A percentile compares a stretch with the other conserved stretches of the same genome.
Conservation (phyloP, 805 yeast genomes). For the Cyberlindnera meyerae region DNA sequence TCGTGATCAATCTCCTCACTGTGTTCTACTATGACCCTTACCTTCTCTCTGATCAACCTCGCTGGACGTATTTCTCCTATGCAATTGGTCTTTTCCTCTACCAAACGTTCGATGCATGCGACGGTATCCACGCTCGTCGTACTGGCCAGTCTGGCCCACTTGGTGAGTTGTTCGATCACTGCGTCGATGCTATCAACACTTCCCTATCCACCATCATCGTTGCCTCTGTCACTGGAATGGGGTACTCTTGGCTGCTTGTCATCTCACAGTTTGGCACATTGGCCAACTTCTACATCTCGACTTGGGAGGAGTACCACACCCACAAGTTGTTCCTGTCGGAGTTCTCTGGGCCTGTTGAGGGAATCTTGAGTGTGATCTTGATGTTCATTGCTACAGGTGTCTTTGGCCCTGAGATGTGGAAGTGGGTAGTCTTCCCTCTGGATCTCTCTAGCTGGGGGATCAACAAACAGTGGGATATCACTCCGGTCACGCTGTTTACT, state of each 20-base stretch:
- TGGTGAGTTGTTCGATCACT: slow-evolving; percentile 93
- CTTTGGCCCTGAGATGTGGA: slow-evolving; percentile 70
- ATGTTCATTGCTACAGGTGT: slow-evolving; percentile 60
- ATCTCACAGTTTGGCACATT: slow-evolving; percentile 68
- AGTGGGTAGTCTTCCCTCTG: slow-evolving; percentile 35
- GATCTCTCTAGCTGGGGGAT: slow-evolving; percentile 16
- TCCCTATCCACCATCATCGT: slow-evolving; percentile 72
- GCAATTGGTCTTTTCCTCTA: slow-evolving; percentile 83
- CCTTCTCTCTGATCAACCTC: slow-evolving; percentile 54
- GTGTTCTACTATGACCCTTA: slow-evolving; percentile 73
- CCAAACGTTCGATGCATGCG: slow-evolving; percentile 95
- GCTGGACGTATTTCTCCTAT: slow-evolving; percentile 71
- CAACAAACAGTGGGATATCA: slow-evolving; percentile 28
- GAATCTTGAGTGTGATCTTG: slow-evolving; percentile 59
- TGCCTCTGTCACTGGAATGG: slow-evolving; percentile 72
- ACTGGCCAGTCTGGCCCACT: slow-evolving; percentile 94
- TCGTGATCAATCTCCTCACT: slow-evolving; percentile 55
- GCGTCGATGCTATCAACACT: slow-evolving; percentile 71
- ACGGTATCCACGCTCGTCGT: slow-evolving; percentile 91
- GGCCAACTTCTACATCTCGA: slow-evolving; percentile 79
- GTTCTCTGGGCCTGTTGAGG: slow-evolving; percentile 94
- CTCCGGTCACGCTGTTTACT: slow-evolving; percentile 39
- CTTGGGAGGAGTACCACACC: slow-evolving; percentile 96
- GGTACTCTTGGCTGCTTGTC: slow-evolving; percentile 57
- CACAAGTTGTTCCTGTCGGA: slow-evolving; percentile 72